Evolutionary conservation across 2,329 filamentous ascomycete species (phyloP).

Genomic region (Leptodontidium sp.): DNA sequence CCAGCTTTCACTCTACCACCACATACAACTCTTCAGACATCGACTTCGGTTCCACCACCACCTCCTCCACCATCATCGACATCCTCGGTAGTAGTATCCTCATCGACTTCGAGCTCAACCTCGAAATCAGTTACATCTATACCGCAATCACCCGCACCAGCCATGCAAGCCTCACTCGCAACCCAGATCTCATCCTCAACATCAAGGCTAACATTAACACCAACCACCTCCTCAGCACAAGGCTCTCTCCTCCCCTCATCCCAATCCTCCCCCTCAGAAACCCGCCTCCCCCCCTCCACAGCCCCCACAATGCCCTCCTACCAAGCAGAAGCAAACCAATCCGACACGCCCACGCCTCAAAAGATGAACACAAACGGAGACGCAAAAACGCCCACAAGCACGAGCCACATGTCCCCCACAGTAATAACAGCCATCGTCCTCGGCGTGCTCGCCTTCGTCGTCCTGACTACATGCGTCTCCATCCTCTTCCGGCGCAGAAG

Average conservation of each 20-base stretch:
- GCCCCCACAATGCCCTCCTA: not conserved
- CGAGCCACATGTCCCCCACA: not conserved
- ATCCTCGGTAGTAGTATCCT: not conserved
- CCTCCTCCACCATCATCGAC: not conserved
- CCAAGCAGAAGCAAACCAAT: conserved; percentile 10
- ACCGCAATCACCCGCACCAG: not conserved
- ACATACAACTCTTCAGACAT: not conserved
- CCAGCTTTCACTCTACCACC: conserved; percentile 5
- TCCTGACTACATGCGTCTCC: not conserved
- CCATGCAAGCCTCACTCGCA: not conserved
- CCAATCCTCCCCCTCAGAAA: not conserved
- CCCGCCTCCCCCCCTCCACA: too few relatives aligned
- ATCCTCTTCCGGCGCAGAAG: not conserved
- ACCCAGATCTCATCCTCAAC: not conserved
- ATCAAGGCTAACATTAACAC: not conserved
- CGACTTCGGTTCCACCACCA: not conserved
- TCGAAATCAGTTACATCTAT: not conserved
- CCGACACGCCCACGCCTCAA: not conserved
- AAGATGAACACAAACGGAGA: not conserved
- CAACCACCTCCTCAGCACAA: not conserved
- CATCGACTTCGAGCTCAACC: not conserved
- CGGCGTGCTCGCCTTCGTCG: not conserved
- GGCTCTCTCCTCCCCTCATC: not conserved
- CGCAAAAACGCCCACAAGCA: not conserved
- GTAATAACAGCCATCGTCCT: conserved; percentile 5